Base-by-base conservation (phyloP, 202 grass and related monocot genomes). In the Setaria italica region DNA sequence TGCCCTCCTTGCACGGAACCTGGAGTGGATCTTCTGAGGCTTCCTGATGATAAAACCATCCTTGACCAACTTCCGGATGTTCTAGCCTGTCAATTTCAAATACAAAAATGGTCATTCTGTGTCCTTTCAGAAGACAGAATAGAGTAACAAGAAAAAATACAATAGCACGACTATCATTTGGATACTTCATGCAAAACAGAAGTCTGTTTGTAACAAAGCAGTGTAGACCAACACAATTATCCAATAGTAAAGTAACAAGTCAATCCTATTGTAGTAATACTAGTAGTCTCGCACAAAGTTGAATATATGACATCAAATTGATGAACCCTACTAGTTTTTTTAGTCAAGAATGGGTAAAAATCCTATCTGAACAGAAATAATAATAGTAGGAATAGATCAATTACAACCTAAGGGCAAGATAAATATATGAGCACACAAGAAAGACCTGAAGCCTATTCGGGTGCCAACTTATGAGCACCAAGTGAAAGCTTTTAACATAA, bases 31-130 rank as follows among this genome's bases (percentile, higher is more conserved):
- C 70, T 95, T 95, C 70, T 91, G 85, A 9, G 92, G 92, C 69
- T 95, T 95, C 90, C 55, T 90, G 7, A 95, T 95, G 56, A 95
- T 70, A 69, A 95, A 95, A 17, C 92, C 92, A 81, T 95, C 92
- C 82, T 95, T 95, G 0, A 95, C 93, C 68, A 92, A 42, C 82
- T 95, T 95, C 4, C 93, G 72, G 12, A 95, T 92, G 66, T 92
- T 92, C 51, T 95, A 88, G 6, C 93, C 93, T 95, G 85, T 4
- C 86, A 84, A 53, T 20, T 62, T 80, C n/a, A 4, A 11, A 30
- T 0, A 30, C n/a, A 50, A 7, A 45, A 34, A 4, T 25, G n/a
- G 7, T 69, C 39, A 41, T 1, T 15, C 7, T 41, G 9, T 50
- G 14, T 35, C 0, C 25, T 2, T 4, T 67, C 1, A 20, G 54